A percentile compares a stretch with the other conserved stretches of the same genome.
These are phyloP conservation scores for Cyphellophora europaea DNA, from an alignment of 2,329 filamentous ascomycete species.

Conservation along the genomic window DNA sequence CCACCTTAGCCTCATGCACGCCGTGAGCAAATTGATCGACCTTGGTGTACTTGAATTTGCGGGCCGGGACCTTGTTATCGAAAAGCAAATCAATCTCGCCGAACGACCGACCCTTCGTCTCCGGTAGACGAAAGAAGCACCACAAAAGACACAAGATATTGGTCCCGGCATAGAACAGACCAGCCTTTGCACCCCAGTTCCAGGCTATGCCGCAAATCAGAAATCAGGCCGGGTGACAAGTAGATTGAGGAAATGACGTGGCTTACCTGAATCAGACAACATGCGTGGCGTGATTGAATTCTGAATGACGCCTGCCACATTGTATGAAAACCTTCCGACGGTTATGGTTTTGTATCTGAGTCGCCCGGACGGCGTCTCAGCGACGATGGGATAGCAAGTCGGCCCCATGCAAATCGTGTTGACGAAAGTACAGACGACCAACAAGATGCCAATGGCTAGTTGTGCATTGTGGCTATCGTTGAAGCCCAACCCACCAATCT, in stretches of 20 bases:
- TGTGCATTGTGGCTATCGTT: constrained; percentile 8
- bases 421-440: constrained; percentile 38
- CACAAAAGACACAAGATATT: constrained; percentile 27
- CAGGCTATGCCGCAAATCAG: no score
- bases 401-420: constrained; percentile 48
- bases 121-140: constrained; percentile 36
- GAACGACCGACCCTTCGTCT: constrained; percentile 30
- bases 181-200: constrained; percentile 27
- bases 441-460: constrained; percentile 8
- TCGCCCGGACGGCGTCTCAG: constrained; percentile 45
- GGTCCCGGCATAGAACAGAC: constrained; percentile 34
- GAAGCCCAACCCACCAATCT: constrained; percentile 25
- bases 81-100: constrained; percentile 35
- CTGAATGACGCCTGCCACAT: constrained; percentile 37
- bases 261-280: constrained; percentile 14
- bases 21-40: no score
- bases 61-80: constrained; percentile 27
- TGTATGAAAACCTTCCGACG: no score
- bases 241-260: no score
- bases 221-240: no score
- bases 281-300: constrained; percentile 27
- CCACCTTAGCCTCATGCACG: no score
- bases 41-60: constrained; percentile 27
- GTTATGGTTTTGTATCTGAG: constrained; percentile 47
- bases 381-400: constrained; percentile 43